Evolutionary conservation across 768 basidiomycete genomes (phyloP), one percentile per base, ranked within the genome.

Genomic region (Tylopilus sp.): DNA sequence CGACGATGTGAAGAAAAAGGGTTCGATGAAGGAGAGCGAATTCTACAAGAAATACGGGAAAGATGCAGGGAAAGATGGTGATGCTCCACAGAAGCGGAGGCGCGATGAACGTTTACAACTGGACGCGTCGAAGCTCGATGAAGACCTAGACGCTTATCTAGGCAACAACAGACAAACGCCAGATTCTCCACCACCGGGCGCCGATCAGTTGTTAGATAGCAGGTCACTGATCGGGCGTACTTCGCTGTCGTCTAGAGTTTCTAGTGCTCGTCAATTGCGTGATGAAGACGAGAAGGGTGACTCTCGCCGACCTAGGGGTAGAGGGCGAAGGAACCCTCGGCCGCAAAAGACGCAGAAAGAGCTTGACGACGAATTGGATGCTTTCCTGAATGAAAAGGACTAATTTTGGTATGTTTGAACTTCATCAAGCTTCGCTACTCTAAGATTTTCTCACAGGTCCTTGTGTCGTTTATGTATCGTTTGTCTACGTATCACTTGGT

Each of bases 351-450:
- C 81, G 1, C 83, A 83, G 63, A 80, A 86, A 68, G 88, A 92
- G 58, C 73, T 93, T 33, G 90, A 93, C 56, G 88, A 85, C 44
- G 90, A 93, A 61, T 72, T 92, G 42, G 90, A 92, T 28, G 84
- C 85, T 15, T 91, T 91, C 68, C 66, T 88, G 56, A 81, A 79
- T 23, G 74, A 76, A 56, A 74, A 73, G 57, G 69, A 74, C 51
- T 77, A 59, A 64, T 44, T 41, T 13, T n/a, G 39, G 60, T 58
- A 35, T 49, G 57, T 55, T 25, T 15, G 3, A 15, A 21, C 44
- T 36, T 20, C 15, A 20, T 54, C 22, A 18, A 30, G 31, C 30
- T 28, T 41, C 23, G 26, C 23, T 15, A 35, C 44, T 12, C 39
- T 65, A 13, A 65, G 21, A 21, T 8, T n/a, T n/a, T 39, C 35